Evolutionary conservation across 2,329 filamentous ascomycete genomes (phyloP), one percentile per base, ranked within the genome.

Genomic region (Aspergillus sp.): DNA sequence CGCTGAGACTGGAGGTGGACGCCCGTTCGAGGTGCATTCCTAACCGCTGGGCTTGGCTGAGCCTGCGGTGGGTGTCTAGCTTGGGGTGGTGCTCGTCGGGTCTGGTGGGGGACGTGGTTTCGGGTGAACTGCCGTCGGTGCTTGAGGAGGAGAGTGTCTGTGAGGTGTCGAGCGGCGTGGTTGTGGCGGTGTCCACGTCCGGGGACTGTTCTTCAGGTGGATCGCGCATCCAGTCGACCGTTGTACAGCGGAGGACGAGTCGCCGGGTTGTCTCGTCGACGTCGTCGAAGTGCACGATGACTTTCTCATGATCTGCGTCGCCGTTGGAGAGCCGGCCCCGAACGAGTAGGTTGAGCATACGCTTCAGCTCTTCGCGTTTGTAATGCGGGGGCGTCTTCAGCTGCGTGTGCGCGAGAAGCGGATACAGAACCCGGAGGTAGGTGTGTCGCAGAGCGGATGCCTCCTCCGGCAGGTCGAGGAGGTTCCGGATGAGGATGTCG

Each of bases 401-500:
- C 70, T 97, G 94, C 2, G 93, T 96, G 68, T 99, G 90, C 35
- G 89, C 88, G 19, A 99, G 79, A 20, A 99, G 79, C 0, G 94
- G 94, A 65, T 95, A 91, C 11, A 99, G 77, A 3, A 99, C 94
- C 30, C 94, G 86, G 5, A 99, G 81, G 68, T 99, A 99, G 3
- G 94, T 99, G 70, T 99, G 94, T 35, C 93, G 84, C 52, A 99
- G 77, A 2, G 83, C 76, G 13, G 69, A 62, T 10, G 78, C 85
- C 67, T 96, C 93, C 64, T 93, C 87, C 0, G 95, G 94, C 8
- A 99, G 79, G 68, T 99, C 94, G 64, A 97, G 85, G n/a, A 99
- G 79, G 65, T 99, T 99, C 41, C 94, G 89, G 55, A 99, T 90
- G 53, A 99, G 91, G 58, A 99, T 94, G 66, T 99, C 94, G 44